Conservation (phyloP, 345 rosid genomes). For the sweet orange (Citrus sinensis) region DNA sequence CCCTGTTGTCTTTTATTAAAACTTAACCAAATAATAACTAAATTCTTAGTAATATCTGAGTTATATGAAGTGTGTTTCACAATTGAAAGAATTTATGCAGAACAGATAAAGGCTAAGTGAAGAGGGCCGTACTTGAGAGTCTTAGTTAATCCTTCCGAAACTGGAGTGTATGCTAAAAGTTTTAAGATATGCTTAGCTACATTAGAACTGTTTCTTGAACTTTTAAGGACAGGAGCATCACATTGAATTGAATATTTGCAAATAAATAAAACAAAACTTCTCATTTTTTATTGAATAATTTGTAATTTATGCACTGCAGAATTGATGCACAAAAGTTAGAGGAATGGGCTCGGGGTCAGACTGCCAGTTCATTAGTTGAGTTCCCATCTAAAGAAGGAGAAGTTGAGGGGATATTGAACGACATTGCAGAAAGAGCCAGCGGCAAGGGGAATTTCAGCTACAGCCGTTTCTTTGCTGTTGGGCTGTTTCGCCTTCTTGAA, state of each 20-base stretch:
- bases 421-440: constrained; percentile 76
- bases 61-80: neutral
- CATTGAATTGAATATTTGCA: neutral
- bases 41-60: neutral
- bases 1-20: neutral
- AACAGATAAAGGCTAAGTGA: neutral
- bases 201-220: neutral
- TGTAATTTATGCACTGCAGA: constrained; percentile 33
- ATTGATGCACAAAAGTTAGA: constrained; percentile 83
- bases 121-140: neutral
- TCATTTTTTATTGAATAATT: neutral
- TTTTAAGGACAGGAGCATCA: neutral
- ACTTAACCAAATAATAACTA: neutral
- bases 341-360: constrained; percentile 86
- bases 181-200: neutral
- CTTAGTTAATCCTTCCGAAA: neutral
- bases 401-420: constrained; percentile 70
- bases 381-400: constrained; percentile 81
- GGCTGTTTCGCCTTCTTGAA: constrained; percentile 95
- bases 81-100: neutral
- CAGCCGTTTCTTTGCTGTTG: constrained; percentile 97
- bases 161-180: neutral
- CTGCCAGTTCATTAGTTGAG: constrained; percentile 61
- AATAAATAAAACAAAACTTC: neutral
- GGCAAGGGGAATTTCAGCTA: constrained; percentile 78